A percentile compares a stretch with the other conserved stretches of the same genome.
Evolutionary conservation across 805 yeast genomes (phyloP).

Genomic region (Saturnispora sanitii): DNA sequence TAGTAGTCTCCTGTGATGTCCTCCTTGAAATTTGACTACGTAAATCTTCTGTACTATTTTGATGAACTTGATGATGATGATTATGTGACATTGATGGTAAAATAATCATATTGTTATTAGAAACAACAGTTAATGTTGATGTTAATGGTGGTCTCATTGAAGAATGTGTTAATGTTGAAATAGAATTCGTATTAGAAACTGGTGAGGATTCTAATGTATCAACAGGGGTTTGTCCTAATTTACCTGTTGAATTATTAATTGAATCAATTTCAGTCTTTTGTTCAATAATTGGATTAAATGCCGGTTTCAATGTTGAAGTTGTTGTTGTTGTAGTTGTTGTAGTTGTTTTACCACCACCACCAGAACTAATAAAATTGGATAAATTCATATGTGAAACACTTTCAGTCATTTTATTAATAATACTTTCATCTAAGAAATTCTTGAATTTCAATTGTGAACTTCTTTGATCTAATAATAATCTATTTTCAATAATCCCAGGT

Average conservation of each 20-base stretch:
- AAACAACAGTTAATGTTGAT: not conserved
- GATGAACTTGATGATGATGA: not conserved
- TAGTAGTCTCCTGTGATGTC: conserved; percentile 12
- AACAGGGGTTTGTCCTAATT: not conserved
- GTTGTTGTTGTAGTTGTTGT: conserved; percentile 16
- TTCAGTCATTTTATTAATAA: conserved; percentile 29
- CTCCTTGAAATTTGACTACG: conserved; percentile 11
- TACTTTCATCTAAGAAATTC: conserved; percentile 29
- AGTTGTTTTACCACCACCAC: no score
- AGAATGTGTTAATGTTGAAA: no score
- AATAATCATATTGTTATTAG: not conserved
- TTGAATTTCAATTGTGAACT: conserved; percentile 35
- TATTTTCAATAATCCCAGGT: conserved; percentile 53
- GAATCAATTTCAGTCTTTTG: not conserved
- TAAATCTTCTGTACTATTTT: conserved; percentile 3
- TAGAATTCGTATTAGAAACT: no score
- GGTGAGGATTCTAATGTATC: not conserved
- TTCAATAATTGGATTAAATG: not conserved
- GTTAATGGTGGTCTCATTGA: conserved; percentile 5
- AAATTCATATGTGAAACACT: conserved; percentile 30
- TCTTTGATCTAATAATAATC: conserved; percentile 42
- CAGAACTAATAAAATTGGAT: conserved; percentile 18
- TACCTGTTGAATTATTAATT: no score
- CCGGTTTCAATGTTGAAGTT: conserved; percentile 7
- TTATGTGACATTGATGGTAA: conserved; percentile 1